A percentile compares a stretch with the other conserved stretches of the same genome.
Conservation (phyloP, 2,329 filamentous ascomycete genomes). For the Aspergillus udagawae region DNA sequence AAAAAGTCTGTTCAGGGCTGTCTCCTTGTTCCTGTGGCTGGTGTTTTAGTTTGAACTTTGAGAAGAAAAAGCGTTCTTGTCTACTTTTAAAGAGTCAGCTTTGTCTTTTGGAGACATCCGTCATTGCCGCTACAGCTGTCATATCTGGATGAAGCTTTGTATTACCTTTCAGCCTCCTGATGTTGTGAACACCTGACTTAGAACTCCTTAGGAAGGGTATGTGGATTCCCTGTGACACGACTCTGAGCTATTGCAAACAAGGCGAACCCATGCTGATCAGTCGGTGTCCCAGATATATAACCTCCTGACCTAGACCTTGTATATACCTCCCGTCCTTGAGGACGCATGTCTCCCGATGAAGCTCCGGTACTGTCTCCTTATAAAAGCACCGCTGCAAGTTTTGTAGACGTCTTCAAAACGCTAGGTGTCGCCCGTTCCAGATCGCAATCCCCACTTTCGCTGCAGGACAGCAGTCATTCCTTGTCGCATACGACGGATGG, state of each 20-base stretch:
- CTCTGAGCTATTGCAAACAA: neutral
- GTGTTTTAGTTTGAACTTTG: neutral
- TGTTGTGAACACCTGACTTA: constrained; percentile 5
- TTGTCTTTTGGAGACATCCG: constrained; percentile 1
- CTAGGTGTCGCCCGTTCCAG: constrained; percentile 38
- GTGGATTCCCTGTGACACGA: neutral
- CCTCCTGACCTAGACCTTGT: constrained; percentile 12
- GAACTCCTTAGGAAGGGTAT: constrained; percentile 13
- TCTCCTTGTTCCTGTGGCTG: neutral
- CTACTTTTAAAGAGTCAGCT: neutral
- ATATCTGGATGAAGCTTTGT: constrained; percentile 10
- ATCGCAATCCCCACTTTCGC: constrained; percentile 34
- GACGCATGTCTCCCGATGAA: constrained; percentile 44
- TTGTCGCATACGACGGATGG: constrained; percentile 28
- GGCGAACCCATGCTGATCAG: constrained; percentile 9
- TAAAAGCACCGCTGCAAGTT: constrained; percentile 35
- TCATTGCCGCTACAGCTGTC: constrained; percentile 3
- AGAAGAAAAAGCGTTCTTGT: neutral
- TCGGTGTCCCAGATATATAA: constrained; percentile 15
- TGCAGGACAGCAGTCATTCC: constrained; percentile 30
- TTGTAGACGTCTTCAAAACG: constrained; percentile 43
- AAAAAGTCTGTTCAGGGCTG: constrained; percentile 4
- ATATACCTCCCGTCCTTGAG: constrained; percentile 16
- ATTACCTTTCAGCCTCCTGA: constrained; percentile 6
- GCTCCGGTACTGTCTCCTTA: constrained; percentile 32